phyloP scores from a whole-genome alignment of 371 early-diverging fungal species.

The Lichtheimia hyalospora region DNA sequence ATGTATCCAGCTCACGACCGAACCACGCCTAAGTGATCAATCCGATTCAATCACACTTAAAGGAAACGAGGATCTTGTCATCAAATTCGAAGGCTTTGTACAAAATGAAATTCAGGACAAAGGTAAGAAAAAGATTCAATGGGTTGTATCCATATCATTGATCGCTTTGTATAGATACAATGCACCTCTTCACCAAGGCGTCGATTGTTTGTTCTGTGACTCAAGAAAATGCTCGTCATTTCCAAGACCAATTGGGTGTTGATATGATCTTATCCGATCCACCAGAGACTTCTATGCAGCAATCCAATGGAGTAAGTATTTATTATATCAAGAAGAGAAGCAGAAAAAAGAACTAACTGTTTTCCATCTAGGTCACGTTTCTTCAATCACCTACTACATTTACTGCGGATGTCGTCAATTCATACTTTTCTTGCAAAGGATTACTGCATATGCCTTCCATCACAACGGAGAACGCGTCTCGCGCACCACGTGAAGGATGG shows the following conservation, averaged over 20 bases:
- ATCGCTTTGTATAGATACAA: conserved; percentile 7
- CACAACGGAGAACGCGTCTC: neutral
- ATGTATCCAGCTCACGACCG: conserved; percentile 21
- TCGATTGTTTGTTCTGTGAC: conserved; percentile 35
- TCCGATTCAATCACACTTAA: conserved; percentile 20
- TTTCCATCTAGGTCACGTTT: conserved; percentile 15
- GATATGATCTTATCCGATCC: conserved; percentile 38
- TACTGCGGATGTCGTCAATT: conserved; percentile 26
- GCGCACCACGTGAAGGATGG: conserved; percentile 25
- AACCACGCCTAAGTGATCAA: conserved; percentile 29
- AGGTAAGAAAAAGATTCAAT: too few relatives aligned
- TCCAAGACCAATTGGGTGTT: conserved; percentile 26
- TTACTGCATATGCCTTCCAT: conserved; percentile 22
- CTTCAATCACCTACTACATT: conserved; percentile 32
- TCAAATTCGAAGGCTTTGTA: conserved; percentile 40
- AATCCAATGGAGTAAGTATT: neutral
- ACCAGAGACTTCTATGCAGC: conserved; percentile 11
- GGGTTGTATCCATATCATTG: too few relatives aligned
- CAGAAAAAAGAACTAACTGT: neutral
- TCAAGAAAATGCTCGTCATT: conserved; percentile 24
- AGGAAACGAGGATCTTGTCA: conserved; percentile 25
- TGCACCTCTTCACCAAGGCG: conserved; percentile 18
- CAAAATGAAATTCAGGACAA: conserved; percentile 4
- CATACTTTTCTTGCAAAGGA: conserved; percentile 36
- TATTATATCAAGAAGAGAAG: neutral